Evolutionary conservation across 2,329 filamentous ascomycete species (phyloP), one percentile per base, ranked within the genome.

Genomic region (Aspergillus sp.): DNA sequence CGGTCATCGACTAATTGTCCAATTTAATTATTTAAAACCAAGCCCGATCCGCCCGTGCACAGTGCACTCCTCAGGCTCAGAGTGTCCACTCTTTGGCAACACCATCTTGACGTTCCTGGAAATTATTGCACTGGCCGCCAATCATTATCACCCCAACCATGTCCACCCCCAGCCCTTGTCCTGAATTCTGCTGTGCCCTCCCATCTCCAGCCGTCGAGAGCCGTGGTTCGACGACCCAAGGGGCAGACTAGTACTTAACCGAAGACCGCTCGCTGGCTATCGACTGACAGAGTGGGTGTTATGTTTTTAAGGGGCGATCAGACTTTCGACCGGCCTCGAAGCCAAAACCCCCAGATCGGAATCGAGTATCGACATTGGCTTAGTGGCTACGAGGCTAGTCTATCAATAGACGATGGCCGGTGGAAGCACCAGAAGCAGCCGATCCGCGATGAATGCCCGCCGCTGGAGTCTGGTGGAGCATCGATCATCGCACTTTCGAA

Each of bases 21-120:
- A 54, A 54, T 48, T 54, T 48, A 39, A 54, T 44, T 47, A 54
- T 48, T 54, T 41, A 31, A 54, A 54, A 21, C 31, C 52, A 48
- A 54, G 35, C 35, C 52, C 44, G 52, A 48, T 54, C 43, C 35
- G 52, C 52, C 52, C 44, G 43, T 47, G 52, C 52, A 44, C 44
- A n/a, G 27, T 31, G 27, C 27, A 31, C 27, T 31, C 9, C 27
- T 31, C 27, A 31, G 27, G 11, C 27, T 31, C 27, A 31, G 27
- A 9, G 21, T 35, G 43, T 39, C 43, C 52, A 45, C 45, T 39
- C 44, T 45, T 48, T 35, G 52, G 24, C 33, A 37, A 46, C 27
- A 46, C 27, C 27, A 37, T 43, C 39, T 21, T 39, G 51, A 53
- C 50, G 40, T 45, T 45, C 50, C 44, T 43, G 50, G 48, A 17